A percentile compares a stretch with the other conserved stretches of the same genome.
These are phyloP conservation scores for Quercus agrifolia DNA, from an alignment of 306 rosid genomes.

Conservation along the genomic window DNA sequence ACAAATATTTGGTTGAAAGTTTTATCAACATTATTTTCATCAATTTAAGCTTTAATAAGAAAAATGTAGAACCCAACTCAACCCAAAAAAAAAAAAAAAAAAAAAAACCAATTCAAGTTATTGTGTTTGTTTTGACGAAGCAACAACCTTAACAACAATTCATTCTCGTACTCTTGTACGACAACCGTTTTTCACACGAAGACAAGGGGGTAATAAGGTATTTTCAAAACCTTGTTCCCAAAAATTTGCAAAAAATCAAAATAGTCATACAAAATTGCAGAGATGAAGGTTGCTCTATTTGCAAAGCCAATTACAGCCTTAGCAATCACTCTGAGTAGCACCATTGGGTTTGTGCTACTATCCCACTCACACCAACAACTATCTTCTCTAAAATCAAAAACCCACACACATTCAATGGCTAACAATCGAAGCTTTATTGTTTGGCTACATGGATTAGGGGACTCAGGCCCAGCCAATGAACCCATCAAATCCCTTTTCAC, in stretches of 20 bases:
- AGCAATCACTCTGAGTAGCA: constrained; percentile 26
- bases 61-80: too few species aligned
- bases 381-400: not conserved
- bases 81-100: too few species aligned
- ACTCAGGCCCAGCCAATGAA: constrained; percentile 92
- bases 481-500: constrained; percentile 77
- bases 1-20: too few species aligned
- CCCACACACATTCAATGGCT: constrained; percentile 43
- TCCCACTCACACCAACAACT: constrained; percentile 8
- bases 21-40: too few species aligned
- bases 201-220: constrained; percentile 9
- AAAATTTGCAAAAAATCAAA: too few species aligned
- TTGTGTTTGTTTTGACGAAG: too few species aligned
- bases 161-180: too few species aligned
- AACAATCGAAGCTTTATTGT: constrained; percentile 57
- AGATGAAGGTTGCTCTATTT: constrained; percentile 33
- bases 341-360: constrained; percentile 27
- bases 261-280: not conserved
- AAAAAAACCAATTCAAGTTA: too few species aligned
- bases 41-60: too few species aligned
- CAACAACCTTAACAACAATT: too few species aligned
- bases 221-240: not conserved
- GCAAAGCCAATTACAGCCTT: constrained; percentile 29
- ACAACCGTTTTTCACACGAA: not conserved
- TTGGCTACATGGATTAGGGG: constrained; percentile 89